Base-by-base conservation (phyloP, 768 basidiomycete species). In the Lactifluus piperatus region DNA sequence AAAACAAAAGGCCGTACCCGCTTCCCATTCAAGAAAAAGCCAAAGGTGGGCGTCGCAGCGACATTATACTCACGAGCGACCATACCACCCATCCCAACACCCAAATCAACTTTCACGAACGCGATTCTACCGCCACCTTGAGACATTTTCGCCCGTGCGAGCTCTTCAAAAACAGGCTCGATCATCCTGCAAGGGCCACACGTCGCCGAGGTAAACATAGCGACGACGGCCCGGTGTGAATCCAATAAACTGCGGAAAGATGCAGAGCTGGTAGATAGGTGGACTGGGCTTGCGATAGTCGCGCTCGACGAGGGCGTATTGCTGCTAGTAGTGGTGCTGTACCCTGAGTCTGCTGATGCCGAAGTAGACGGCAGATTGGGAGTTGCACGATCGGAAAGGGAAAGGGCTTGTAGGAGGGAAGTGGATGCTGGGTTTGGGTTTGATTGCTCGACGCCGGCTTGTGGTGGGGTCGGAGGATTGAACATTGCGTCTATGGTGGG, bases 401-500 rank as follows among this genome's bases (percentile, higher is more conserved):
- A 71, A 59, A 85, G 70, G 36, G 80, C 76, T n/a, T n/a, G 3
- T 16, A 39, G 18, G 37, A 7, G 2, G 5, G 37, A 16, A 5
- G 81, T 71, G 2, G 80, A 76, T 70, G 52, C 71, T 54, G n/a
- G n/a, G n/a, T n/a, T n/a, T n/a, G n/a, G n/a, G n/a, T n/a, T n/a
- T n/a, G n/a, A n/a, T n/a, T n/a, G n/a, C n/a, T n/a, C n/a, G n/a
- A n/a, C n/a, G n/a, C n/a, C n/a, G n/a, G n/a, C n/a, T n/a, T n/a
- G n/a, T n/a, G n/a, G n/a, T n/a, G n/a, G n/a, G 16, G 73, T 63
- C 3, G 86, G 82, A 24, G 82, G 77, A 24, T 81, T 74, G 71
- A 83, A 97, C 92, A 95, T 93, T 48, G 81, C 76, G 68, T 97
- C 94, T 51, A 98, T 97, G 44, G 87, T 93, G 1, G 94, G 94